Evolutionary conservation across 2,329 filamentous ascomycete species (phyloP).

Genomic region (Rutstroemia sp.): DNA sequence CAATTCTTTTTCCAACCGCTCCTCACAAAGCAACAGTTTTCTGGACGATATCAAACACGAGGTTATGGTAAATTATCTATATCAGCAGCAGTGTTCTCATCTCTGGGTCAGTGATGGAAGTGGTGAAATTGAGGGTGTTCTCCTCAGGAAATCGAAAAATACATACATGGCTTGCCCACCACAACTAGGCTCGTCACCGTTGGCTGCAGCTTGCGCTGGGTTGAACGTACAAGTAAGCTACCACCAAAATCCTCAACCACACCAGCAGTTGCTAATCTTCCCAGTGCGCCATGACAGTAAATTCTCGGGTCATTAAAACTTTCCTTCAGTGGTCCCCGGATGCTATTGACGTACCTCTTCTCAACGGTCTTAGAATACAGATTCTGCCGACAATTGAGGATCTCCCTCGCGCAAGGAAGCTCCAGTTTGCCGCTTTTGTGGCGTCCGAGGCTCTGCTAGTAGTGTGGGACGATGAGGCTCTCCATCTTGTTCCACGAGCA

Average conservation of each 20-base stretch:
- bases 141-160: constrained; percentile 60
- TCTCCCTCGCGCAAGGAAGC: constrained; percentile 62
- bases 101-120: constrained; percentile 67
- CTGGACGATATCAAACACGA: constrained; percentile 71
- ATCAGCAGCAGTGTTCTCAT: constrained; percentile 69
- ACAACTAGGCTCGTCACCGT: constrained; percentile 51
- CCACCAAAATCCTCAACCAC: background rate
- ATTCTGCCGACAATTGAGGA: constrained; percentile 67
- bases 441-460: constrained; percentile 63
- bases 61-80: constrained; percentile 77
- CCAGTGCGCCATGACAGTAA: constrained; percentile 72
- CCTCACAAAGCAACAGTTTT: constrained; percentile 45
- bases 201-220: constrained; percentile 57
- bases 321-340: constrained; percentile 68
- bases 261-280: constrained; percentile 13
- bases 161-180: constrained; percentile 69
- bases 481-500: constrained; percentile 61
- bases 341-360: constrained; percentile 66
- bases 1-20: constrained; percentile 42
- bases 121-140: constrained; percentile 63
- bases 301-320: constrained; percentile 71
- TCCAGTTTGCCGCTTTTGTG: constrained; percentile 76
- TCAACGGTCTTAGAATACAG: constrained; percentile 70
- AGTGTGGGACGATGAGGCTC: constrained; percentile 76
- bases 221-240: constrained; percentile 61